A percentile compares a stretch with the other conserved stretches of the same genome.
These are phyloP conservation scores for Geotrichum restrictum DNA, from an alignment of 1,139 yeast genomes.

Conservation along the genomic window DNA sequence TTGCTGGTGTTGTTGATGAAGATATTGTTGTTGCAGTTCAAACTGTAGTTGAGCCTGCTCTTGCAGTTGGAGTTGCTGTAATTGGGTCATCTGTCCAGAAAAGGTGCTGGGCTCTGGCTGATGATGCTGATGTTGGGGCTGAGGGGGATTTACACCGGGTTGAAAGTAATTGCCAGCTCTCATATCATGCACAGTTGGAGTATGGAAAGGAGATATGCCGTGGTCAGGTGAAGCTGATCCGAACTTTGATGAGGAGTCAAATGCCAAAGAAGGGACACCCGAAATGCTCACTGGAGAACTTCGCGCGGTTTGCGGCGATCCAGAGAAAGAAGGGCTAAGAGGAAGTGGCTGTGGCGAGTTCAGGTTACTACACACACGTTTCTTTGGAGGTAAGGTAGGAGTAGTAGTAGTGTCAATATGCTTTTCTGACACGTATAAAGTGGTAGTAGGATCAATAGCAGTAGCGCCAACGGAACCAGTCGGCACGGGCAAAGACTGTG, in stretches of 20 bases:
- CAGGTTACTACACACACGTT: conserved; percentile 4
- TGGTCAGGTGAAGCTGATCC: not conserved
- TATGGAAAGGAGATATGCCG: not conserved
- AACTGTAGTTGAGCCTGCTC: not conserved
- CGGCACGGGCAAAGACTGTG: not conserved
- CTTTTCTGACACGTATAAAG: not conserved
- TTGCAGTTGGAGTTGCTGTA: conserved; percentile 3
- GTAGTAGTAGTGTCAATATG: not conserved
- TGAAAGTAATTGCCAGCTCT: not conserved
- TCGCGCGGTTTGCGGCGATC: conserved; percentile 3
- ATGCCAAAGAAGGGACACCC: not conserved
- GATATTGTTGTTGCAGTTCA: conserved; percentile 1
- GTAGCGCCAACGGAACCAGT: not conserved
- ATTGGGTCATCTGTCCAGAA: not conserved
- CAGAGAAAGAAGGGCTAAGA: conserved; percentile 3
- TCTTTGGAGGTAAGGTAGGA: not conserved
- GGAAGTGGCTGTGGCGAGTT: conserved; percentile 6
- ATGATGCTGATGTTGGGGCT: no score
- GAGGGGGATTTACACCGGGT: no score
- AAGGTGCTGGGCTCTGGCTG: no score
- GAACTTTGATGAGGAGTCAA: not conserved
- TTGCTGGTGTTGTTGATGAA: conserved; percentile 6
- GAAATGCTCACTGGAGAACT: conserved; percentile 8
- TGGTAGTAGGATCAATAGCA: no score
- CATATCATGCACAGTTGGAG: not conserved